Base-by-base conservation (phyloP, 2,329 filamentous ascomycete genomes). In the Fusarium albidum region DNA sequence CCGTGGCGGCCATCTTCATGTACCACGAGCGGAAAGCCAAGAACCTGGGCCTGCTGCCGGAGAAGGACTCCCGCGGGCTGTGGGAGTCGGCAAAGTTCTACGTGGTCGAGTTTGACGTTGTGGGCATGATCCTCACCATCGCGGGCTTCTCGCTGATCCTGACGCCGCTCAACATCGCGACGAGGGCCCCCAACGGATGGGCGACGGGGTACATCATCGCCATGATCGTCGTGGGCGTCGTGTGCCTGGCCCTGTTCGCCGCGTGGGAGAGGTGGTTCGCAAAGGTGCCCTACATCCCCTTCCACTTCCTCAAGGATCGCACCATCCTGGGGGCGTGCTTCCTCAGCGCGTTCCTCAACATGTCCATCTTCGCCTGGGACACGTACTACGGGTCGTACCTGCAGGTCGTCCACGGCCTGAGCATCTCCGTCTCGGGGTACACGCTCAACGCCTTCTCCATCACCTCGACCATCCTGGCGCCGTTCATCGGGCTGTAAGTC, bases 121-220 rank as follows among this genome's bases (percentile, higher is more conserved):
- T 82, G 9, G 83, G 82, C 4, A 74, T 83, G 52, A 60, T 84
- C n/a, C 70, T 85, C 37, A 70, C 83, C 51, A 79, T 81, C 27
- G 77, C 74, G 6, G 76, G 80, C 9, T 79, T 82, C 53, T 77
- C 77, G 18, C 73, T 85, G 34, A 74, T 86, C 15, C 71, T 84
- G 81, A 83, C 89, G 3, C 85, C 87, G 0, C 82, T 89, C 67
- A 86, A 79, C 11, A 74, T 89, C n/a, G 63, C 63, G 15, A 59
- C 54, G 3, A 74, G 77, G 18, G 59, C 67, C 3, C 63, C 74
- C 33, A 66, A 77, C 40, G 77, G 76, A 4, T 84, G 80, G 80
- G 68, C 69, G 32, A 80, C 77, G 14, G 71, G 71, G 34, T 73
- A 77, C 40, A 82, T 86, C 59, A 77, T 85, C 39, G 69, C 73